Conservation (phyloP, 768 basidiomycete species). For the Aureoboletus auriporus region DNA sequence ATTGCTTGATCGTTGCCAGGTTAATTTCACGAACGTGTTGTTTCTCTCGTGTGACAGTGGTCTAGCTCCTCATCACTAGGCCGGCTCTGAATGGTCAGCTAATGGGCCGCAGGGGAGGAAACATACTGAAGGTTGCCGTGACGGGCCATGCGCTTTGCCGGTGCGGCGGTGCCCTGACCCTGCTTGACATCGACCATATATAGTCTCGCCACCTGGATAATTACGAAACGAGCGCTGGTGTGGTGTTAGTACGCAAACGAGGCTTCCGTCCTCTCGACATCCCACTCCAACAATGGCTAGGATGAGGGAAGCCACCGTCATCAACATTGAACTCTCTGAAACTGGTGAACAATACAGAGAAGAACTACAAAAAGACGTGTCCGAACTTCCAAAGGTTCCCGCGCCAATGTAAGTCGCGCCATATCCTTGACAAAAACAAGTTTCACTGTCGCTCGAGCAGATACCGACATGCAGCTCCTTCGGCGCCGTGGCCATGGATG, state of each 20-base stretch:
- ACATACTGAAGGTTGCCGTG: constrained; percentile 56
- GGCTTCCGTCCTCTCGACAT: neutral
- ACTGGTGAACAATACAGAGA: constrained; percentile 5
- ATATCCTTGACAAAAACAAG: neutral
- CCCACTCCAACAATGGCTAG: constrained; percentile 4
- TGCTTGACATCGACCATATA: no score
- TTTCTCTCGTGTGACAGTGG: constrained; percentile 85
- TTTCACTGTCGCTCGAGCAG: constrained; percentile 10
- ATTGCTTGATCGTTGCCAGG: constrained; percentile 60
- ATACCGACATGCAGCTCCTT: constrained; percentile 38
- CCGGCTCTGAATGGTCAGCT: no score
- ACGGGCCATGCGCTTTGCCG: constrained; percentile 37
- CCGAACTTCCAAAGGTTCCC: constrained; percentile 17
- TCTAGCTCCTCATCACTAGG: constrained; percentile 65
- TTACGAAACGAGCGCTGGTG: no score
- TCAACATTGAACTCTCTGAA: constrained; percentile 1
- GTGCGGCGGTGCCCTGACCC: no score
- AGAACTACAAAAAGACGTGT: constrained; percentile 8
- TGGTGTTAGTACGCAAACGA: constrained; percentile 1
- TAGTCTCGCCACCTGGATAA: no score
- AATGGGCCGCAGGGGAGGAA: no score
- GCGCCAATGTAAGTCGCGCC: constrained; percentile 22
- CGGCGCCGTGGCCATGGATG: constrained; percentile 42
- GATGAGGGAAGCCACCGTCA: constrained; percentile 9
- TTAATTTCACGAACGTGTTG: constrained; percentile 84